Percentiles rank a stretch among this genome's conserved stretches.
phyloP scores from a whole-genome alignment of 495 filamentous ascomycete genomes.

The Trichocladium uniseriatum region DNA sequence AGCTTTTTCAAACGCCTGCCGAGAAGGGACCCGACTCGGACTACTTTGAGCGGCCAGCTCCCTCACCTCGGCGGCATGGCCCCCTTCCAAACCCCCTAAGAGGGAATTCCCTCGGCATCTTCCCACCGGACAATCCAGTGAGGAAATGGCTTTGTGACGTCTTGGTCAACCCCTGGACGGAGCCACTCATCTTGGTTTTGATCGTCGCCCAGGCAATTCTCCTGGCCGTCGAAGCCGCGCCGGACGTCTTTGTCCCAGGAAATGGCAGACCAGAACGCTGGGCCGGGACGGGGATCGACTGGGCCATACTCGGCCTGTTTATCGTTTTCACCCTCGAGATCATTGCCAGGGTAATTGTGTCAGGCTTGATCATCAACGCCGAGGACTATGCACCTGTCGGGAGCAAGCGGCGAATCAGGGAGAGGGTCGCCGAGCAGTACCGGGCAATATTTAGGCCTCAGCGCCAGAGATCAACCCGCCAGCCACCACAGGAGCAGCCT shows the following conservation, averaged over 20 bases:
- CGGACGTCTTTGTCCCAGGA: slow-evolving; percentile 51
- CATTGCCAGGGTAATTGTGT: slow-evolving; percentile 73
- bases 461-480: slow-evolving; percentile 55
- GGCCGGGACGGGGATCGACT: slow-evolving; percentile 64
- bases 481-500: slow-evolving; percentile 23
- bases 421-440: slow-evolving; percentile 65
- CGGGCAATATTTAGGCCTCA: slow-evolving; percentile 70
- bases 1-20: slow-evolving; percentile 34
- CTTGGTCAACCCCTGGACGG: slow-evolving; percentile 78
- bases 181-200: slow-evolving; percentile 76
- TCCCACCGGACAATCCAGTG: slow-evolving; percentile 66
- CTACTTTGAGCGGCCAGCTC: slow-evolving; percentile 19
- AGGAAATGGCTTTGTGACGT: slow-evolving; percentile 72
- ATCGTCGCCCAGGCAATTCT: slow-evolving; percentile 85
- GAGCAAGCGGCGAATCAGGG: slow-evolving; percentile 58
- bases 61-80: slow-evolving; percentile 29
- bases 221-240: slow-evolving; percentile 69
- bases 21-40: slow-evolving; percentile 38
- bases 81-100: slow-evolving; percentile 69
- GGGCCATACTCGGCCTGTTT: slow-evolving; percentile 72
- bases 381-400: slow-evolving; percentile 74
- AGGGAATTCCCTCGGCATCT: slow-evolving; percentile 78
- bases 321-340: slow-evolving; percentile 86
- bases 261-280: slow-evolving; percentile 44
- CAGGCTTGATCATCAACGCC: slow-evolving; percentile 82